Conservation (phyloP, 305 asterid species). For the Fraxinus sp. region DNA sequence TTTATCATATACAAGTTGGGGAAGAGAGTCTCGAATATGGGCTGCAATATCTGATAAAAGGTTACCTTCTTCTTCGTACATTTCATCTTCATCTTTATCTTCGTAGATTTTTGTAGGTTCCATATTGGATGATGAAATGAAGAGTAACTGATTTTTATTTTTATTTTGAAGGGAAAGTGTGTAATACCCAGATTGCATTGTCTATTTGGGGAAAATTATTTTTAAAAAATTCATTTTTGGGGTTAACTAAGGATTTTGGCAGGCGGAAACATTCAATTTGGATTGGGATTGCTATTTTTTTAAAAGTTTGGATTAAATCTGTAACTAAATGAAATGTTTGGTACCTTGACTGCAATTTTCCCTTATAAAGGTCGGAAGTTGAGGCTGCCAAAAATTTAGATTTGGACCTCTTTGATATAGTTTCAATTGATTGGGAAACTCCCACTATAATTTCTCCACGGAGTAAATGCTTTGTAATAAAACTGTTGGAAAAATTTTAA, state of each 20-base stretch:
- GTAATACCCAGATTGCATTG: background rate
- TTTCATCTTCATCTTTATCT: no score
- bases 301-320: no score
- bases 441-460: background rate
- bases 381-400: background rate
- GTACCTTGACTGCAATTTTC: background rate
- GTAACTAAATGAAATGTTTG: background rate
- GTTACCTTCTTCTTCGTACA: no score
- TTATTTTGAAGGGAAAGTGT: background rate
- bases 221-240: no score
- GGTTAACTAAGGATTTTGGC: no score
- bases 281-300: no score
- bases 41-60: background rate
- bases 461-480: no score
- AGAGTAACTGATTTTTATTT: background rate
- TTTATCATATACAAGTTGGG: background rate
- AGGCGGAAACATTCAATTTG: no score
- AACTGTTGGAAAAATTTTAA: no score
- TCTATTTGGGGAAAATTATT: no score
- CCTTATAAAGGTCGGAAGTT: background rate
- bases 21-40: background rate
- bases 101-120: background rate
- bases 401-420: background rate
- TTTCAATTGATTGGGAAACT: background rate
- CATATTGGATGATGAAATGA: background rate